These are phyloP conservation scores for Trichosanthes truncata DNA, from an alignment of 306 rosid species.

Conservation along the genomic window DNA sequence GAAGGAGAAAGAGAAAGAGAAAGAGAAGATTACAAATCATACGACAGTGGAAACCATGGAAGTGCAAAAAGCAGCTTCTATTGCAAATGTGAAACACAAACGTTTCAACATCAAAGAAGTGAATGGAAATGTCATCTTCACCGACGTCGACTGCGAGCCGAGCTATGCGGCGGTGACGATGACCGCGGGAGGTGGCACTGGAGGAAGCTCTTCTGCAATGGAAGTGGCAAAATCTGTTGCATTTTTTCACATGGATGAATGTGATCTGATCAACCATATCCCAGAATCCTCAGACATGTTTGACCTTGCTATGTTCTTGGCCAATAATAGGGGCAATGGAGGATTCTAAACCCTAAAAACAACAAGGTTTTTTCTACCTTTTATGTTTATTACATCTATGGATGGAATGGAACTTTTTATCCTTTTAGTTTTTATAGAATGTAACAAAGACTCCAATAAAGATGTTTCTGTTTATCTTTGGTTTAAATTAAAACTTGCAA, in stretches of 20 bases:
- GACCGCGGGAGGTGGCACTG: neutral
- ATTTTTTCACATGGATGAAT: neutral
- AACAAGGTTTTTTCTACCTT: too few species aligned
- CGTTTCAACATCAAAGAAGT: neutral
- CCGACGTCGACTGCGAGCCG: neutral
- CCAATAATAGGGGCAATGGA: neutral
- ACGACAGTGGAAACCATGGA: too few species aligned
- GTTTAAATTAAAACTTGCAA: too few species aligned
- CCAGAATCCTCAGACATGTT: neutral
- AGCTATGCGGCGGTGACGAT: neutral
- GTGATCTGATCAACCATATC: slow-evolving; percentile 7
- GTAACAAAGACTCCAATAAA: neutral
- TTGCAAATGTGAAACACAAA: neutral
- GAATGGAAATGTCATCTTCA: neutral
- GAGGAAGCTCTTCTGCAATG: neutral
- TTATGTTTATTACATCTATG: neutral
- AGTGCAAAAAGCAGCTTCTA: neutral
- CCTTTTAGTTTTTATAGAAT: too few species aligned
- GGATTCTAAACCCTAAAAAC: neutral
- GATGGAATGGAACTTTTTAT: too few species aligned
- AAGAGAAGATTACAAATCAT: neutral
- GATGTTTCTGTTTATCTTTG: too few species aligned
- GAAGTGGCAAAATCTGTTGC: neutral
- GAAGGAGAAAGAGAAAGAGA: neutral
- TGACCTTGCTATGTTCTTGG: neutral